A percentile compares a stretch with the other conserved stretches of the same genome.
Conservation (phyloP, 768 basidiomycete genomes). For the Rhizopogon salebrosus region DNA sequence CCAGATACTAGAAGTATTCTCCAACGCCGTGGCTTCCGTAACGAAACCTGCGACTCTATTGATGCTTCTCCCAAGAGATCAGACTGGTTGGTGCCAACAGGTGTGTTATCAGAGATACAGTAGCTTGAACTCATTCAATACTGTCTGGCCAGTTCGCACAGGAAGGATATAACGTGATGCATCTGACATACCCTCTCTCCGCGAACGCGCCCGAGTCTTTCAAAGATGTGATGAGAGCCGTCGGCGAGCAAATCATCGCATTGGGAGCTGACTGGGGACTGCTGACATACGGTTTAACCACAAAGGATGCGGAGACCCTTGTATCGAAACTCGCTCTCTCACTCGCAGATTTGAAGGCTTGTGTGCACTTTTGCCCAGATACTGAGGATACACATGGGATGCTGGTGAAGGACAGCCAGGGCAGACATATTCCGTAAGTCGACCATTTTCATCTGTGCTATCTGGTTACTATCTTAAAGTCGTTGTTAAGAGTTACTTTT, state of each 20-base stretch:
- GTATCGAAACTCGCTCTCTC: constrained; percentile 3
- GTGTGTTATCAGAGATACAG: constrained; percentile 12
- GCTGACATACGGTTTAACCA: constrained; percentile 25
- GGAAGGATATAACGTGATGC: constrained; percentile 35
- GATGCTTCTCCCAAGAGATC: constrained; percentile 24
- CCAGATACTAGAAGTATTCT: constrained; percentile 4
- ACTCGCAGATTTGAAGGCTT: constrained; percentile 19
- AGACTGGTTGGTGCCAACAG: constrained; percentile 33
- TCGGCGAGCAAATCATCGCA: constrained; percentile 8
- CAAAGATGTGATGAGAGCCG: constrained; percentile 12
- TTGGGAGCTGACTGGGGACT: constrained; percentile 21
- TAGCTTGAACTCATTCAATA: not conserved
- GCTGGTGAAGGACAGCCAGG: constrained; percentile 18
- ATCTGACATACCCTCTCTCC: constrained; percentile 21
- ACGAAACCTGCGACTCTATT: constrained; percentile 25
- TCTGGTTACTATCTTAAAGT: not conserved
- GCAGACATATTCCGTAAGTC: constrained; percentile 25
- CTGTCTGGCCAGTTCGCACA: constrained; percentile 25
- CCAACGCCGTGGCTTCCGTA: constrained; percentile 26
- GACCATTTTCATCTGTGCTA: not conserved
- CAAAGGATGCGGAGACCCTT: constrained; percentile 17
- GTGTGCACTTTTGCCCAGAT: constrained; percentile 32
- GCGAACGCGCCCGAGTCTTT: constrained; percentile 11
- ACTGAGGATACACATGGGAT: constrained; percentile 20
- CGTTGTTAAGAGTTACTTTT: constrained; percentile 25